Evolutionary conservation across 164 flowering plant genomes (phyloP).

Genomic region (Dillenia turbinata): DNA sequence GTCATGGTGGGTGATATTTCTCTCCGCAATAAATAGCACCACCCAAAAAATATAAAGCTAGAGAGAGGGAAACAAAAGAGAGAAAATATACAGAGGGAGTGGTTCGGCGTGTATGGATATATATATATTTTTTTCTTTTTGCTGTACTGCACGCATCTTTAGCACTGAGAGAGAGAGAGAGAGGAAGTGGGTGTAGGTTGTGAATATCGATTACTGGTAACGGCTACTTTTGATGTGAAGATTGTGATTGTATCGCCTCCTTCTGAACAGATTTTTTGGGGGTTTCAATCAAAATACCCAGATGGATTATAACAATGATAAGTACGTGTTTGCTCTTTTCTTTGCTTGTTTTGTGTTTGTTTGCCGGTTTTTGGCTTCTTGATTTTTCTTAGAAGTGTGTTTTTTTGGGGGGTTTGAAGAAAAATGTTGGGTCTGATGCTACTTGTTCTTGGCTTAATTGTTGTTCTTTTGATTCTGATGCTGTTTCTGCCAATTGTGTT

Average conservation of each 20-base stretch:
- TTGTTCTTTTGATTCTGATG: slow-evolving; percentile 6
- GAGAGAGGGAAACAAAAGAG: background rate
- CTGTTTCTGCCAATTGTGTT: slow-evolving; percentile 14
- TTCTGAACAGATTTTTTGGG: background rate
- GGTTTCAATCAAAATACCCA: background rate
- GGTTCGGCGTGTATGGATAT: too few species aligned
- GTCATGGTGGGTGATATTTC: slow-evolving; percentile 6
- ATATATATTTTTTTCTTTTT: background rate
- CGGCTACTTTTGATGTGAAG: slow-evolving; percentile 15
- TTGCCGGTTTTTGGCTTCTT: slow-evolving; percentile 5
- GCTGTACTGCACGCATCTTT: slow-evolving; percentile 13
- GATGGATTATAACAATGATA: slow-evolving; percentile 26
- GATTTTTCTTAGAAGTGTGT: background rate
- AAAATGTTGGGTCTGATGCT: slow-evolving; percentile 2
- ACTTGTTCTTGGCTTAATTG: background rate
- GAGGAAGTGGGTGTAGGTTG: background rate
- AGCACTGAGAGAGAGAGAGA: background rate
- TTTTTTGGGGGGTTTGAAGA: background rate
- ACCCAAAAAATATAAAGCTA: background rate
- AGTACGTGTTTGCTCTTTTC: slow-evolving; percentile 13
- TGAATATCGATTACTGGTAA: background rate
- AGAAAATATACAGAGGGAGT: background rate
- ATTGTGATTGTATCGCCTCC: background rate
- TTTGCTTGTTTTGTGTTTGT: background rate
- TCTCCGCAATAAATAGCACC: too few species aligned